A percentile compares a stretch with the other conserved stretches of the same genome.
These are phyloP conservation scores for Catenaria anguillulae DNA, from an alignment of 371 early-diverging fungal species.

Conservation along the genomic window DNA sequence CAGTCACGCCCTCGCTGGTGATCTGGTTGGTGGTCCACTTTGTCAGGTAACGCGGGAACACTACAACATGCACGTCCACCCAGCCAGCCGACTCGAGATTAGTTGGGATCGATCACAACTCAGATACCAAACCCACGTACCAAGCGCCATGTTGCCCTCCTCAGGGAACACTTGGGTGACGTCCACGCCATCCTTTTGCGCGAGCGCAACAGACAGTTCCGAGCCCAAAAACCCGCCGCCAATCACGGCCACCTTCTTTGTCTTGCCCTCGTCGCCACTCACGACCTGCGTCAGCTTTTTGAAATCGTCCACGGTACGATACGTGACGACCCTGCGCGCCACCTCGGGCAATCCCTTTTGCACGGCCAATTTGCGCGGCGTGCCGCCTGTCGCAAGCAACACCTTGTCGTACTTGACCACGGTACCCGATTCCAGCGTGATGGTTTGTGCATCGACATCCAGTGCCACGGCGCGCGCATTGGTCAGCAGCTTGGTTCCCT, in stretches of 20 bases:
- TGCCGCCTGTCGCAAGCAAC: conserved; percentile 56
- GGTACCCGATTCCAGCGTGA: conserved; percentile 40
- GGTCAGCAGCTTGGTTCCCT: conserved; percentile 8
- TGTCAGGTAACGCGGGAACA: conserved; percentile 33
- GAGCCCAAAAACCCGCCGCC: conserved; percentile 67
- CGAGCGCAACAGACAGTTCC: conserved; percentile 51
- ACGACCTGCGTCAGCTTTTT: conserved; percentile 27
- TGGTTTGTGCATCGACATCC: conserved; percentile 43
- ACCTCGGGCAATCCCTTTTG: conserved; percentile 15
- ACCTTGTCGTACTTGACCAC: conserved; percentile 49
- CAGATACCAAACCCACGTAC: conserved; percentile 36
- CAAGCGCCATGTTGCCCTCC: conserved; percentile 53
- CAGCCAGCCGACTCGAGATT: too few species aligned
- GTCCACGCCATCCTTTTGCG: conserved; percentile 35
- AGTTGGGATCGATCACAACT: too few species aligned
- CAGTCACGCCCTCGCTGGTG: conserved; percentile 42
- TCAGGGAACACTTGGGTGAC: conserved; percentile 60
- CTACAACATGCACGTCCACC: too few species aligned
- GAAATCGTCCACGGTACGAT: conserved; percentile 47
- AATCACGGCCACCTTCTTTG: conserved; percentile 48
- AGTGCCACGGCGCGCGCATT: conserved; percentile 20
- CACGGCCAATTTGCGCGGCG: conserved; percentile 34
- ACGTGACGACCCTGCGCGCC: conserved; percentile 36
- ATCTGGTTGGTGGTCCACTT: conserved; percentile 51
- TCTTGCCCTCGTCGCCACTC: conserved; percentile 23